A percentile compares a stretch with the other conserved stretches of the same genome.
phyloP scores from a whole-genome alignment of 352 stramenopile species.

The Phytophthora idaei region DNA sequence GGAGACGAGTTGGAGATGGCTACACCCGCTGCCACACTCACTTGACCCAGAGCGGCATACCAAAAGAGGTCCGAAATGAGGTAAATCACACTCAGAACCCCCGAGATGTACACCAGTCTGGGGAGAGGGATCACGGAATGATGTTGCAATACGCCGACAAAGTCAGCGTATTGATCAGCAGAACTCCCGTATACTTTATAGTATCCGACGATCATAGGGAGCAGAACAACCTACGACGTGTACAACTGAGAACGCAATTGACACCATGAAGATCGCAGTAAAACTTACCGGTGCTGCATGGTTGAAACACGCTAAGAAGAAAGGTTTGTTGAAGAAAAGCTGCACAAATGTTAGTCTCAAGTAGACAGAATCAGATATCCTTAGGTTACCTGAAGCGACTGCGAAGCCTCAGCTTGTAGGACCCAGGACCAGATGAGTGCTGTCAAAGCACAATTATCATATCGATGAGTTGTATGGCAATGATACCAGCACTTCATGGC shows the following conservation, averaged over 20 bases:
- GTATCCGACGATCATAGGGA: slow-evolving; percentile 46
- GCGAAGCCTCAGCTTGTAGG: slow-evolving; percentile 37
- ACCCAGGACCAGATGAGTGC: slow-evolving; percentile 40
- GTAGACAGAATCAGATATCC: neutral
- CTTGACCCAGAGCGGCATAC: slow-evolving; percentile 51
- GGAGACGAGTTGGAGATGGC: slow-evolving; percentile 68
- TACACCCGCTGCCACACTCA: slow-evolving; percentile 55
- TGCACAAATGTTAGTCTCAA: slow-evolving; percentile 6
- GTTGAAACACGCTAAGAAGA: slow-evolving; percentile 68
- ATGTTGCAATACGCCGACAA: slow-evolving; percentile 34
- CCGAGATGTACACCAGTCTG: slow-evolving; percentile 43
- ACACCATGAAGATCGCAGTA: neutral
- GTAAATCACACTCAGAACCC: slow-evolving; percentile 47
- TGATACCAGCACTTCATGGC: neutral
- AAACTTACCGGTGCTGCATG: slow-evolving; percentile 43
- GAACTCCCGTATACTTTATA: slow-evolving; percentile 37
- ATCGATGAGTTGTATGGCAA: neutral
- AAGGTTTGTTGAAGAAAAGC: slow-evolving; percentile 42
- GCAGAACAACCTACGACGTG: slow-evolving; percentile 36
- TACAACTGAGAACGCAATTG: neutral
- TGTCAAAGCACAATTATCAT: neutral
- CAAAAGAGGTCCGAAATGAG: slow-evolving; percentile 64
- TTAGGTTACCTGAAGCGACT: slow-evolving; percentile 31
- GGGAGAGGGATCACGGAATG: slow-evolving; percentile 46
- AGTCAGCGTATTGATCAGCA: slow-evolving; percentile 26